phyloP scores from a whole-genome alignment of 768 basidiomycete genomes.

The Myochromella boudieri region DNA sequence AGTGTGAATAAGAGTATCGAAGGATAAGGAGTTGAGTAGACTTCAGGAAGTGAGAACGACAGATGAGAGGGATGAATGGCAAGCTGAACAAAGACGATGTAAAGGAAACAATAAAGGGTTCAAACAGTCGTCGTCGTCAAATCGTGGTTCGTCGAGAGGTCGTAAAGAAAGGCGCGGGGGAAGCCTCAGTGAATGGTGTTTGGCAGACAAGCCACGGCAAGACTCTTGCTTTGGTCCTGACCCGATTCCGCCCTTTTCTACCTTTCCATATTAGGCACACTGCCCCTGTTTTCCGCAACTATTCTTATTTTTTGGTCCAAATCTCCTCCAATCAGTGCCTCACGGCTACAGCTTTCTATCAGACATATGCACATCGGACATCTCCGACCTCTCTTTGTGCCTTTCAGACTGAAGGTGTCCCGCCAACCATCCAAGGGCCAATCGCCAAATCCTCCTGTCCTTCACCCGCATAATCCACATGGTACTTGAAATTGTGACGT shows the following conservation, averaged over 20 bases:
- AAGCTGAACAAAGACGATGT: constrained; percentile 25
- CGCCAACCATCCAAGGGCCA: too few relatives aligned
- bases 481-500: too few relatives aligned
- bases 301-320: constrained; percentile 13
- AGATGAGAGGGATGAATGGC: constrained; percentile 31
- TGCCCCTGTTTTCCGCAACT: constrained; percentile 17
- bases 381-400: constrained; percentile 9
- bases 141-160: constrained; percentile 43
- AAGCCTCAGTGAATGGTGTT: constrained; percentile 28
- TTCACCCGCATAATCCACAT: too few relatives aligned
- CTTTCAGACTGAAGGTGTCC: too few relatives aligned
- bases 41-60: constrained; percentile 18
- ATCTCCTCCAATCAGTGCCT: too few relatives aligned
- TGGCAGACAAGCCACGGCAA: constrained; percentile 33
- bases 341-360: constrained; percentile 2
- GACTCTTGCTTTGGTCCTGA: constrained; percentile 32
- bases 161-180: constrained; percentile 50
- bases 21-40: constrained; percentile 20
- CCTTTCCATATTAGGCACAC: constrained; percentile 18
- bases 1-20: constrained; percentile 28
- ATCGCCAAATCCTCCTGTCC: too few relatives aligned
- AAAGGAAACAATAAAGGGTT: constrained; percentile 43
- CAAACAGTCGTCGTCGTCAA: constrained; percentile 54
- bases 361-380: constrained; percentile 1
- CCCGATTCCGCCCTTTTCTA: constrained; percentile 36